phyloP scores from a whole-genome alignment of 1,284 basidiomycete genomes.

The Vanrija sp. region DNA sequence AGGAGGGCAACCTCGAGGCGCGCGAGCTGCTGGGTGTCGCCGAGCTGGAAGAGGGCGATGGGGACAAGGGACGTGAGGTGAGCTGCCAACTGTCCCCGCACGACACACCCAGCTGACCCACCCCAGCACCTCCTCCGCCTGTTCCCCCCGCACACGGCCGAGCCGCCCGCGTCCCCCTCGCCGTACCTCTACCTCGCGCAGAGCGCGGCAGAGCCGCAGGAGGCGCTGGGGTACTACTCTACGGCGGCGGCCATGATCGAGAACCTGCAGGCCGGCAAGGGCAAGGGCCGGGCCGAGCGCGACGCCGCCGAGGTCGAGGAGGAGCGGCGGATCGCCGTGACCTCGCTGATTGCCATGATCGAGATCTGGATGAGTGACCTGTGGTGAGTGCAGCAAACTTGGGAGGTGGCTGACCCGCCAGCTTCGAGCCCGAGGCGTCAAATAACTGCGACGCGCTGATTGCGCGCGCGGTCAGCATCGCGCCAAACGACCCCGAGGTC shows the following conservation, averaged over 20 bases:
- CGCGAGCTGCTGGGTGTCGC: conserved; percentile 74
- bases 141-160: conserved; percentile 57
- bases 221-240: conserved; percentile 75
- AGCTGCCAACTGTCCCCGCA: conserved; percentile 29
- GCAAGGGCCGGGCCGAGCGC: conserved; percentile 51
- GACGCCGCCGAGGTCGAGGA: conserved; percentile 58
- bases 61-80: conserved; percentile 69
- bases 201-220: conserved; percentile 64
- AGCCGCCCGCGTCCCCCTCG: conserved; percentile 61
- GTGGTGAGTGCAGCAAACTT: conserved; percentile 58
- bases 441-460: conserved; percentile 76
- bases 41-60: conserved; percentile 71
- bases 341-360: conserved; percentile 85
- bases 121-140: conserved; percentile 51
- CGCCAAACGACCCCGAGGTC: conserved; percentile 73
- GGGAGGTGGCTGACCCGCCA: conserved; percentile 36
- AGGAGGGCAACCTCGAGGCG: conserved; percentile 64
- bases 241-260: conserved; percentile 72
- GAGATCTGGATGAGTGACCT: conserved; percentile 97
- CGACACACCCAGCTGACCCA: neutral
- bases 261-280: conserved; percentile 53
- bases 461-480: conserved; percentile 64
- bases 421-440: conserved; percentile 59
- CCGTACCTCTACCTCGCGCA: conserved; percentile 89
- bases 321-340: conserved; percentile 66